These are phyloP conservation scores for Phytophthora ohioensis DNA, from an alignment of 352 stramenopile genomes.

Conservation along the genomic window DNA sequence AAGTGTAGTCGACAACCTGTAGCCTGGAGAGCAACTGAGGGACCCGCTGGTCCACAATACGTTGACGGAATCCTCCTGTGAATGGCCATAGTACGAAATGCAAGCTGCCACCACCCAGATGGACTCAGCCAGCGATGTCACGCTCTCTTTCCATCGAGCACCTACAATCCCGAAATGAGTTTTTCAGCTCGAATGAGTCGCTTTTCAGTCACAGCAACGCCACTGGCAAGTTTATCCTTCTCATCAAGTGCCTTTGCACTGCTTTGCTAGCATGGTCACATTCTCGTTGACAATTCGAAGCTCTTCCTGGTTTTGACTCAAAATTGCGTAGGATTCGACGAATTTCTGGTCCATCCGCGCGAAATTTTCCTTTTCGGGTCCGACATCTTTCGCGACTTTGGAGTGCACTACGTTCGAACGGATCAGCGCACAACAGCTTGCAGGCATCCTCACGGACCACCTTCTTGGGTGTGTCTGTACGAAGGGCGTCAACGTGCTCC, in stretches of 20 bases:
- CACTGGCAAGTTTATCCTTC: constrained; percentile 91
- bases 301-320: constrained; percentile 91
- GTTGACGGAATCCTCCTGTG: constrained; percentile 86
- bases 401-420: constrained; percentile 88
- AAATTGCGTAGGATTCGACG: constrained; percentile 83
- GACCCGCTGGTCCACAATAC: constrained; percentile 85
- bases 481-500: too few species aligned
- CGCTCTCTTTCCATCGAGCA: constrained; percentile 92
- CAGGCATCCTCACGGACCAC: neutral
- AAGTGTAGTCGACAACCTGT: constrained; percentile 81
- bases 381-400: constrained; percentile 95
- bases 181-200: constrained; percentile 92
- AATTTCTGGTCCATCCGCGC: constrained; percentile 93
- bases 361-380: constrained; percentile 91
- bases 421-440: constrained; percentile 37
- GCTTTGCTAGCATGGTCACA: constrained; percentile 87
- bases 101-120: constrained; percentile 88
- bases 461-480: too few species aligned
- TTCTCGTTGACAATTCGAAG: constrained; percentile 92
- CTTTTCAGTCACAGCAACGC: constrained; percentile 90
- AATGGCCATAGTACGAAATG: constrained; percentile 96
- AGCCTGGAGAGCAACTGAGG: constrained; percentile 64
- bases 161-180: constrained; percentile 91
- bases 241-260: constrained; percentile 94
- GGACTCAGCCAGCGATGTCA: constrained; percentile 76